phyloP scores from a whole-genome alignment of 139 green algal genomes.

The Volvox reticuliferus region DNA sequence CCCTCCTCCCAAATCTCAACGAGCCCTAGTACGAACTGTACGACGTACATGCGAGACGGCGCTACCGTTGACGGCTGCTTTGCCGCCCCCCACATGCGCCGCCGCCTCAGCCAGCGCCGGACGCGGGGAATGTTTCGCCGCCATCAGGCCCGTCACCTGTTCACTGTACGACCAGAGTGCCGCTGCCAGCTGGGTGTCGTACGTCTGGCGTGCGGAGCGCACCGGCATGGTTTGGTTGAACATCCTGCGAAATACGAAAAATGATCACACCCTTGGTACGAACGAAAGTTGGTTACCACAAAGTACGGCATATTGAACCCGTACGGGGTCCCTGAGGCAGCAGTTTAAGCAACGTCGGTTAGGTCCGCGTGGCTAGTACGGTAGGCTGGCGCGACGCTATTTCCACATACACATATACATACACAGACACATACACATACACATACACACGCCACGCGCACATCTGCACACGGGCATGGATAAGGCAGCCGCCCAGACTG shows the following conservation, averaged over 20 bases:
- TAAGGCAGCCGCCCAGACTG: too few relatives aligned
- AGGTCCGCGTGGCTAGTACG: too few relatives aligned
- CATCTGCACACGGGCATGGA: too few relatives aligned
- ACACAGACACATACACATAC: not conserved
- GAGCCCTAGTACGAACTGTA: too few relatives aligned
- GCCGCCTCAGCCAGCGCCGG: constrained; percentile 18
- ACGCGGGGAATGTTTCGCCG: not conserved
- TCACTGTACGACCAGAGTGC: constrained; percentile 30
- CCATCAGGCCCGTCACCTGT: not conserved
- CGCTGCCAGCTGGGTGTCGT: constrained; percentile 27
- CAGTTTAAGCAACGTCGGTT: too few relatives aligned
- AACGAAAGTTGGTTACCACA: too few relatives aligned
- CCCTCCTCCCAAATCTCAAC: too few relatives aligned
- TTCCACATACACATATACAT: not conserved
- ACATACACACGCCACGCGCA: not conserved
- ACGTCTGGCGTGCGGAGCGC: constrained; percentile 32
- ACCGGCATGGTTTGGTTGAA: constrained; percentile 33
- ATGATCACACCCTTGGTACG: too few relatives aligned
- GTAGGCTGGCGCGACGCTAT: too few relatives aligned
- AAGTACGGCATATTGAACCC: too few relatives aligned
- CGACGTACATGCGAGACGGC: too few relatives aligned
- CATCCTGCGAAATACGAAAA: not conserved
- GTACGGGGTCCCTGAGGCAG: too few relatives aligned
- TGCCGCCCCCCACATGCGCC: not conserved
- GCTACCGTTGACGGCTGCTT: not conserved